Percentiles rank a stretch among this genome's conserved stretches.
phyloP scores from a whole-genome alignment of 306 rosid genomes.

The Lathyrus tuberosus region DNA sequence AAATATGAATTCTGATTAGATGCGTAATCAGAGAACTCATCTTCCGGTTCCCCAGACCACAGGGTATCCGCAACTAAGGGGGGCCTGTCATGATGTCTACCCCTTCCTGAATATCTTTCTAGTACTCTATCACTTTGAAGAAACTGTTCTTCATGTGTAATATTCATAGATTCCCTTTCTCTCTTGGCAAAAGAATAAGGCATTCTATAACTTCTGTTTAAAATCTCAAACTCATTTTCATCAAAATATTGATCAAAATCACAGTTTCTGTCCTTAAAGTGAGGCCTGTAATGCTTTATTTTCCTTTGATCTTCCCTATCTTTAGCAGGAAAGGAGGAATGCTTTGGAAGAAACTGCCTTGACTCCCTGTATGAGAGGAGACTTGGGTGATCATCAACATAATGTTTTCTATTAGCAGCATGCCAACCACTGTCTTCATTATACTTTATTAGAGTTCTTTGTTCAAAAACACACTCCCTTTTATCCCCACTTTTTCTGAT shows the following conservation, averaged over 20 bases:
- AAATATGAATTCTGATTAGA: slow-evolving; percentile 31
- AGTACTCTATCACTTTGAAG: slow-evolving; percentile 39
- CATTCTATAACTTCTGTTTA: slow-evolving; percentile 38
- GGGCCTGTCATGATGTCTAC: slow-evolving; percentile 37
- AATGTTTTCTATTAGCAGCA: slow-evolving; percentile 35
- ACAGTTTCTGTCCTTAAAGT: slow-evolving; percentile 40
- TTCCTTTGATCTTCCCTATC: slow-evolving; percentile 42
- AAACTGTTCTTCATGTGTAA: slow-evolving; percentile 40
- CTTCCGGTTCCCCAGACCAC: slow-evolving; percentile 45
- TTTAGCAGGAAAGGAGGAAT: slow-evolving; percentile 37
- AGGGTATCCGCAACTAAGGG: slow-evolving; percentile 42
- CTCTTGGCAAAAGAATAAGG: slow-evolving; percentile 35
- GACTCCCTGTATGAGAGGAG: slow-evolving; percentile 47
- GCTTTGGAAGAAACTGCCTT: slow-evolving; percentile 46
- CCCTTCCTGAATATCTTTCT: slow-evolving; percentile 45
- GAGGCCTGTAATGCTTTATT: slow-evolving; percentile 41
- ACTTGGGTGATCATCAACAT: slow-evolving; percentile 42
- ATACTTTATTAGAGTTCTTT: slow-evolving; percentile 30
- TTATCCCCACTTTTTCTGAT: slow-evolving; percentile 38
- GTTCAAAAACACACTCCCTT: slow-evolving; percentile 43
- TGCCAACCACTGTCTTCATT: slow-evolving; percentile 45
- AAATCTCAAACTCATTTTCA: slow-evolving; percentile 44
- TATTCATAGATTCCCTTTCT: slow-evolving; percentile 40
- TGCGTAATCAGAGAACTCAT: slow-evolving; percentile 41
- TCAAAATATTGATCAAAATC: slow-evolving; percentile 35